phyloP scores from a whole-genome alignment of 2,329 filamentous ascomycete genomes.

The Aspergillus persii region DNA sequence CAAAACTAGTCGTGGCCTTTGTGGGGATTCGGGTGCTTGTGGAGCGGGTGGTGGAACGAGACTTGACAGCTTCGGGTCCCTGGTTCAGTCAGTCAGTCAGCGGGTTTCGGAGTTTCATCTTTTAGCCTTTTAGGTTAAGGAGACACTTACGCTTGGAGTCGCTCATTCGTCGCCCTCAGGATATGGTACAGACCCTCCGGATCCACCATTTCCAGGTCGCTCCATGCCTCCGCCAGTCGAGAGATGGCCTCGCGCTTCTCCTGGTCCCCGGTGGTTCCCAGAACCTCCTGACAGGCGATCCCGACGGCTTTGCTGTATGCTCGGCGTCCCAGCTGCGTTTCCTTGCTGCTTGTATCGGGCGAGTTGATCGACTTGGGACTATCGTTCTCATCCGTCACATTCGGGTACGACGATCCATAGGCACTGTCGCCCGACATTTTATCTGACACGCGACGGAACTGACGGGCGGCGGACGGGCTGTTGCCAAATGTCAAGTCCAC shows the following conservation, averaged over 20 bases:
- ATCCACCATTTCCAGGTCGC: conserved; percentile 77
- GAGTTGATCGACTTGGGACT: conserved; percentile 34
- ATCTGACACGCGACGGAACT: conserved; percentile 86
- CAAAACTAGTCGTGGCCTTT: conserved; percentile 66
- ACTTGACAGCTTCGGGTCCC: conserved; percentile 39
- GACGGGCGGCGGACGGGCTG: conserved; percentile 82
- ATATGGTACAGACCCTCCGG: conserved; percentile 88
- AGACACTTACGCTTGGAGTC: conserved; percentile 53
- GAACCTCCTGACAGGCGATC: conserved; percentile 76
- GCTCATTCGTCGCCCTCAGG: conserved; percentile 72
- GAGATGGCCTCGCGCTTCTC: conserved; percentile 82
- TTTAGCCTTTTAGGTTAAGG: no score
- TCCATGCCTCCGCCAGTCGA: conserved; percentile 80
- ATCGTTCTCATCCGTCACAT: conserved; percentile 40
- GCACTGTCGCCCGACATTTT: conserved; percentile 43
- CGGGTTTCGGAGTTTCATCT: no score
- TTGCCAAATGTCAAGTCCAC: conserved; percentile 94
- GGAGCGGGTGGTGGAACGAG: conserved; percentile 36
- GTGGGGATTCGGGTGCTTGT: conserved; percentile 40
- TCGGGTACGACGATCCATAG: conserved; percentile 24
- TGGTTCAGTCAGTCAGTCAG: conserved; percentile 13
- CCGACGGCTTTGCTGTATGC: conserved; percentile 81
- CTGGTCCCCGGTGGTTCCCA: conserved; percentile 70
- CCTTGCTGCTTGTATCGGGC: conserved; percentile 59
- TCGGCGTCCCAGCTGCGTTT: conserved; percentile 76